Percentiles rank a stretch among this genome's conserved stretches.
phyloP scores from a whole-genome alignment of 331 rosid genomes.

The Quercus lobata region DNA sequence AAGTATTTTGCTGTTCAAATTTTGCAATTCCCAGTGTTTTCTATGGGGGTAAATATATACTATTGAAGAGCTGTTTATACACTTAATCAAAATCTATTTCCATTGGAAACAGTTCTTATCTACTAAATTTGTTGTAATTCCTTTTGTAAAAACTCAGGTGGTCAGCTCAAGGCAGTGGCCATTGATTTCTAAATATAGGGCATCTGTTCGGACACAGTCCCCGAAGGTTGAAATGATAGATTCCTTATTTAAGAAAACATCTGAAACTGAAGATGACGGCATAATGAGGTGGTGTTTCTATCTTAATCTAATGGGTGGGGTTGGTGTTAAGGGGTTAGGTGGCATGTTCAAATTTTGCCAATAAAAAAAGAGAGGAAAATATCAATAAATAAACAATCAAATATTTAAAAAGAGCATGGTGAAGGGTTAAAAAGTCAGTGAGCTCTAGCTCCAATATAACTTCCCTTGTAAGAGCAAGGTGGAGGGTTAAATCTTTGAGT shows the following conservation, averaged over 20 bases:
- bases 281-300: slow-evolving; percentile 56
- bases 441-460: too few relatives aligned
- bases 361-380: not conserved
- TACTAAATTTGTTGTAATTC: not conserved
- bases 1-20: not conserved
- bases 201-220: slow-evolving; percentile 82
- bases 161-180: slow-evolving; percentile 97
- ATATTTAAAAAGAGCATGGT: not conserved
- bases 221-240: slow-evolving; percentile 94
- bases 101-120: not conserved
- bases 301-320: not conserved
- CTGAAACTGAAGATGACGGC: slow-evolving; percentile 78
- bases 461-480: too few relatives aligned
- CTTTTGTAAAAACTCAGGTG: slow-evolving; percentile 43
- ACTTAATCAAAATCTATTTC: not conserved
- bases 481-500: too few relatives aligned
- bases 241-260: slow-evolving; percentile 56
- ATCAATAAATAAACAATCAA: not conserved
- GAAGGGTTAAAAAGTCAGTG: too few relatives aligned
- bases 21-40: not conserved
- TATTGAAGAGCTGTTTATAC: not conserved
- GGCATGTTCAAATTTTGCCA: not conserved
- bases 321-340: not conserved
- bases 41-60: not conserved
- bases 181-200: slow-evolving; percentile 78